Evolutionary conservation across 495 filamentous ascomycete species (phyloP).

Genomic region (Aspergillus carlsbadensis): DNA sequence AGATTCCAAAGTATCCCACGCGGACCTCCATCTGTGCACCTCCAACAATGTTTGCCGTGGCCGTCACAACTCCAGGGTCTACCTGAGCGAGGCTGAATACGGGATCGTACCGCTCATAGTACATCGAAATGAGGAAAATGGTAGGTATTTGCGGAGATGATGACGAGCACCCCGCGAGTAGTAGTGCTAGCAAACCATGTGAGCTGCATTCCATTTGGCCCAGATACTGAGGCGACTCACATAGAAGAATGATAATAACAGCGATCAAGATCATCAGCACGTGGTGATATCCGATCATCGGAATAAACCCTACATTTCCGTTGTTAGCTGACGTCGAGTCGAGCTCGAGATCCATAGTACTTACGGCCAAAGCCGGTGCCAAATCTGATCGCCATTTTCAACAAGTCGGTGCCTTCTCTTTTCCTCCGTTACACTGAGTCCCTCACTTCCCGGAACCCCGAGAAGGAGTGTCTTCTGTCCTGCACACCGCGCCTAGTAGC

Average conservation of each 20-base stretch:
- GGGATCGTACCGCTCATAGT: constrained; percentile 63
- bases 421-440: not conserved
- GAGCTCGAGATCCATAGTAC: constrained; percentile 12
- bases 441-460: constrained; percentile 47
- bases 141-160: constrained; percentile 65
- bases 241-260: constrained; percentile 89
- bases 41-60: constrained; percentile 65
- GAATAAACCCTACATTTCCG: constrained; percentile 67
- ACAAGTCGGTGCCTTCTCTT: constrained; percentile 15
- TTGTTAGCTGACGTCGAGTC: constrained; percentile 10
- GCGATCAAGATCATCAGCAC: constrained; percentile 97
- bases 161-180: constrained; percentile 68
- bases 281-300: constrained; percentile 97
- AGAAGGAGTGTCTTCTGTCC: constrained; percentile 40
- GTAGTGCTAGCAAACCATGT: constrained; percentile 47
- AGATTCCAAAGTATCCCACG: constrained; percentile 72
- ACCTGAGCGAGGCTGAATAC: constrained; percentile 72
- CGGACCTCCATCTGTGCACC: constrained; percentile 63
- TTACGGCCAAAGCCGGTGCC: constrained; percentile 34
- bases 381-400: constrained; percentile 31
- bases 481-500: constrained; percentile 3
- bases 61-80: constrained; percentile 72
- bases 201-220: constrained; percentile 23
- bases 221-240: constrained; percentile 53
- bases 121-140: constrained; percentile 71